Evolutionary conservation across 1,284 basidiomycete genomes (phyloP), one percentile per base, ranked within the genome.

Genomic region (Ganoderma lucidum): DNA sequence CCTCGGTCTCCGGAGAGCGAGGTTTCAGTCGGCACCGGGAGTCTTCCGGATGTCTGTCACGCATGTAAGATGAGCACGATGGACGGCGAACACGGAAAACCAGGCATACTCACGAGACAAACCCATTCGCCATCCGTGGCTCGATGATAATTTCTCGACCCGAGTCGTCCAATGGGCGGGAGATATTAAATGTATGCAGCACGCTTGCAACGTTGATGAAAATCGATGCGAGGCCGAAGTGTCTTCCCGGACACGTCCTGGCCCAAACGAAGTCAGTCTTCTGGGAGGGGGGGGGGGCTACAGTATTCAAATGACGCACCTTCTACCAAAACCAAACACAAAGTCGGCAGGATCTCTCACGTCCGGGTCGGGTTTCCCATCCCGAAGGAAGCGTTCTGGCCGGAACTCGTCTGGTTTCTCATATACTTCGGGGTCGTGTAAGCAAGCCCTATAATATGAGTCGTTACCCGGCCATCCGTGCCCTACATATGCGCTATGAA

Each of bases 331-430:
- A 2, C 65, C 65, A 19, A 66, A 66, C 9, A 45, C 60, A 17
- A 66, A 28, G 2, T 35, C 53, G 28, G 12, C 37, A 2, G 65
- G 65, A 45, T 66, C 65, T 23, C 51, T n/a, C 5, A 63, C 55
- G 14, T 44, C 12, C 1, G 62, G n/a, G 19, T 61, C 44, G 10
- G 55, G 48, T 28, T 56, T 44, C 10, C 65, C 65, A 14, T 66
- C 28, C 6, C 41, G 48, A n/a, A 75, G 51, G 69, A 74, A 75
- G 3, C 74, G 67, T 30, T 72, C 73, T 1, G 78, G 78, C 9
- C 55, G 53, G 70, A 79, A 79, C 15, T 51, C 56, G 51, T 64
- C 62, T 2, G 77, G 75, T 12, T 75, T 68, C 15, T 69, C 64
- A 51, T 66, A 66, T 6, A 14, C 59, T 23, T 41, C 12, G 23